Conservation (phyloP, 768 basidiomycete genomes). For the Russula ochroleuca region DNA sequence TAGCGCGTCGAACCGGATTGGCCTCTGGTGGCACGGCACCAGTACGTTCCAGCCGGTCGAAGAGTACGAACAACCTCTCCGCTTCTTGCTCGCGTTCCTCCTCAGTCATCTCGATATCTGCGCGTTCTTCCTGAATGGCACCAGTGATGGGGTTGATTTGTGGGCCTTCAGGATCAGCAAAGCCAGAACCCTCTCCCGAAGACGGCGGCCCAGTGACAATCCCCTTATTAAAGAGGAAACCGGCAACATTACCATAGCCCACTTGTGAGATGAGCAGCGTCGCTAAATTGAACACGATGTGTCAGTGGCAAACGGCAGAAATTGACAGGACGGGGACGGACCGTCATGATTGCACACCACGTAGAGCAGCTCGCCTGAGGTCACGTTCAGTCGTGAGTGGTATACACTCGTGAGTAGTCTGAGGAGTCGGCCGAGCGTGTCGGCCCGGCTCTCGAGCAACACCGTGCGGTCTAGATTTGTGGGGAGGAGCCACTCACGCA, state of each 20-base stretch:
- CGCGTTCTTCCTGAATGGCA: slow-evolving; percentile 43
- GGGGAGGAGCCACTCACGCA: slow-evolving; percentile 71
- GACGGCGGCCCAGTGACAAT: slow-evolving; percentile 58
- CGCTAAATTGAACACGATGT: slow-evolving; percentile 39
- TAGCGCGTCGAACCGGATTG: slow-evolving; percentile 71
- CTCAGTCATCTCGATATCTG: slow-evolving; percentile 70
- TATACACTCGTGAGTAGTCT: slow-evolving; percentile 73
- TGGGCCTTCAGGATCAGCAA: slow-evolving; percentile 36
- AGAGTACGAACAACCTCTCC: slow-evolving; percentile 86
- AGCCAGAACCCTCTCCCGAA: slow-evolving; percentile 33
- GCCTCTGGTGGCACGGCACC: slow-evolving; percentile 61
- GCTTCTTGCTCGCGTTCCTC: slow-evolving; percentile 95
- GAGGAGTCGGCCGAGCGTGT: slow-evolving; percentile 74
- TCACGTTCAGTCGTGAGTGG: slow-evolving; percentile 64
- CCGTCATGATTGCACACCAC: slow-evolving; percentile 77
- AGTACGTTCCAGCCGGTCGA: slow-evolving; percentile 79
- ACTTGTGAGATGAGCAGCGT: slow-evolving; percentile 67
- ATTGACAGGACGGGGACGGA: slow-evolving; percentile 30
- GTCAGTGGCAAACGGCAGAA: not conserved
- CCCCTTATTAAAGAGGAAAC: slow-evolving; percentile 90
- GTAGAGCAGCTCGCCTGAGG: slow-evolving; percentile 84
- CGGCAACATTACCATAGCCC: slow-evolving; percentile 95
- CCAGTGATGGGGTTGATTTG: slow-evolving; percentile 86
- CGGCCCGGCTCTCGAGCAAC: slow-evolving; percentile 67
- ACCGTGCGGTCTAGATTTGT: slow-evolving; percentile 72